Base-by-base conservation (phyloP, 2,329 filamentous ascomycete genomes). In the Penicillium brevicompactum region DNA sequence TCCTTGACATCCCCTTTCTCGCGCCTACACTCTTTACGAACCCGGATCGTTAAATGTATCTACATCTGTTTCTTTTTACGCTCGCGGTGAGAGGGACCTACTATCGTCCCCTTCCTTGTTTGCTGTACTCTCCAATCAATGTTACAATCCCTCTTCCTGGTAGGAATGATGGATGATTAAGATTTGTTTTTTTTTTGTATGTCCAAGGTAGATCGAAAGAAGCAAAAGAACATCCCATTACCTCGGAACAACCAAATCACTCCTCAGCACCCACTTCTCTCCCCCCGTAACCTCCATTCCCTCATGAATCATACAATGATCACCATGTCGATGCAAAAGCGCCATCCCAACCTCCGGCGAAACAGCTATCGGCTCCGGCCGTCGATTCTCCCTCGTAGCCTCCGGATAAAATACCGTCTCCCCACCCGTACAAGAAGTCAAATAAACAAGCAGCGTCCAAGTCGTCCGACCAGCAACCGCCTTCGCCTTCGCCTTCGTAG, bases 321-420 rank as follows among this genome's bases (percentile, higher is more conserved):
- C 84, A 0, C 93, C 92, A 75, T 97, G 93, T 60, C 90, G 90
- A 74, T 97, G 93, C 57, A 97, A 78, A 27, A 97, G 79, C 32
- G 91, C 83, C 82, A 93, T 89, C 2, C 93, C 93, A n/a, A 88
- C 88, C 71, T 96, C 90, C 10, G 90, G 84, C 1, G 82, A 82
- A 6, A 95, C 86, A 1, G 86, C 81, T 48, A 96, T 83, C 16
- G 88, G 89, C 63, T 89, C 84, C 16, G 81, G 71, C 34, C 71
- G 72, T 63, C 57, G 76, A 66, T 54, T 72, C 16, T 79, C 69
- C 2, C 80, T 71, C 11, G 78, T 74, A 13, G 77, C 64, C 22
- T 90, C 86, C 0, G 90, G 90, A 70, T 95, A 95, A 73, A 97
- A 97, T 31, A 94, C 90, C 0, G 93, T 97, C 74, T 96, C 91